Evolutionary conservation across 768 basidiomycete species (phyloP).

Genomic region (Clitopilus passeckerianus): DNA sequence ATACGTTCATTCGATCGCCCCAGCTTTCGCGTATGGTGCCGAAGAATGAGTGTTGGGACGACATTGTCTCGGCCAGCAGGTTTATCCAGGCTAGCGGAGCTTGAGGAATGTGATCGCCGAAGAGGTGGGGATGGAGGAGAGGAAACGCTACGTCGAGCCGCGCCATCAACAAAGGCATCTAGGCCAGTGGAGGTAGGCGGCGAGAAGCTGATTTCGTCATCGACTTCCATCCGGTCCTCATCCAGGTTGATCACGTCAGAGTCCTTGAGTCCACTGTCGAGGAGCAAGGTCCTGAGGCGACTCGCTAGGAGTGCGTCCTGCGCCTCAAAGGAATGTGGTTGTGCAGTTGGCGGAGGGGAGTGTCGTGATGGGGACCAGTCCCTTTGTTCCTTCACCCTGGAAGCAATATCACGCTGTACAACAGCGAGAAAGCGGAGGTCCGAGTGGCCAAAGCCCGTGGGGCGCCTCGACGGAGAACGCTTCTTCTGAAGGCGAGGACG

Average conservation of each 20-base stretch:
- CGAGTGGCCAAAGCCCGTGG: slow-evolving; percentile 5
- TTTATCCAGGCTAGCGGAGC: slow-evolving; percentile 3
- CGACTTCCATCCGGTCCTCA: slow-evolving; percentile 10
- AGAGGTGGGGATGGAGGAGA: slow-evolving; percentile 1
- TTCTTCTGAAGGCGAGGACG: slow-evolving; percentile 13
- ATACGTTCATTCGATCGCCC: slow-evolving; percentile 5
- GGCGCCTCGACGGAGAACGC: slow-evolving; percentile 3
- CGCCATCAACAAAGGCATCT: slow-evolving; percentile 15
- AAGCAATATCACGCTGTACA: slow-evolving; percentile 13
- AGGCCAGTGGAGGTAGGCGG: slow-evolving; percentile 12
- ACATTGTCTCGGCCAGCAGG: slow-evolving; percentile 7
- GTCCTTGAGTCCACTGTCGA: slow-evolving; percentile 8
- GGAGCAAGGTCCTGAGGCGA: slow-evolving; percentile 12
- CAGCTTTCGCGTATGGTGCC: slow-evolving; percentile 7
- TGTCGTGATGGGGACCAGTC: neutral
- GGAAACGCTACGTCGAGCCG: neutral
- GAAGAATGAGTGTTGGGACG: slow-evolving; percentile 13
- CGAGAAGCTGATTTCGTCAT: slow-evolving; percentile 1
- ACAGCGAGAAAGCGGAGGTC: slow-evolving; percentile 13
- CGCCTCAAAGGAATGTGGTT: slow-evolving; percentile 6
- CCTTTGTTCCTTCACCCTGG: slow-evolving; percentile 9
- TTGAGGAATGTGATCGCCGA: neutral
- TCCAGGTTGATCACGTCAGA: slow-evolving; percentile 10
- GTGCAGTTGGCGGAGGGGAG: neutral
- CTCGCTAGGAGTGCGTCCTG: slow-evolving; percentile 15